Base-by-base conservation (phyloP, 1,139 yeast genomes). In the Yamadazyma atmosphaerica region DNA sequence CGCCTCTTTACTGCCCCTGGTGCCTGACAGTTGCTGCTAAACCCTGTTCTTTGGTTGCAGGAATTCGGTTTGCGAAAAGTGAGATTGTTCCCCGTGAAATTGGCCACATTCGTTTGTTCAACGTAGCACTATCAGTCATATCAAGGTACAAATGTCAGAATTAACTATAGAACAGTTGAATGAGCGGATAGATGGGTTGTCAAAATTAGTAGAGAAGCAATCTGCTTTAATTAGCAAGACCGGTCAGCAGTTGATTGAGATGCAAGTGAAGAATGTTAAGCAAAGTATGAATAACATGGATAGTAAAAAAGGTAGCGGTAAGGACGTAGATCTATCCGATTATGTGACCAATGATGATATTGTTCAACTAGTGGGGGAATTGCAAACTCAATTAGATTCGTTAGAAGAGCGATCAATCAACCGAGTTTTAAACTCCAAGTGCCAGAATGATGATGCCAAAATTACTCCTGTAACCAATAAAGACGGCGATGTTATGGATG, bases 311-410 rank as follows among this genome's bases (percentile, higher is more conserved):
- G 4, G 41, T 53, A 28, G n/a, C 9, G n/a, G 17, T 15, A 28
- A 23, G 4, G 52, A 50, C 40, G 54, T 74, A 16, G 86, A 81
- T 46, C 52, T 81, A 10, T 62, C 76, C 3, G 90, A 85, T 45
- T 82, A 73, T 45, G 85, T 82, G 27, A 81, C 89, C 11, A 83
- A 86, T 49, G 95, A 86, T 42, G 98, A 90, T 54, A 66, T 90
- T 14, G 87, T 86, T 1, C 88, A 85, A 52, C 63, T 87, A 34
- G 97, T 89, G 10, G 89, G 89, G 5, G 98, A 90, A 58, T 65
- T 90, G 42, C 97, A 89, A 61, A 84, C 86, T 4, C 97, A 90
- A 62, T 71, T 90, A 51, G 94, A 86, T 38, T 65, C 67, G 12
- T 60, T 83, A 24, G 94, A 85, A 52, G 85, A 83, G 41, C 70